A percentile compares a stretch with the other conserved stretches of the same genome.
These are phyloP conservation scores for Backusella luteola DNA, from an alignment of 192 early-diverging fungal genomes.

Conservation along the genomic window DNA sequence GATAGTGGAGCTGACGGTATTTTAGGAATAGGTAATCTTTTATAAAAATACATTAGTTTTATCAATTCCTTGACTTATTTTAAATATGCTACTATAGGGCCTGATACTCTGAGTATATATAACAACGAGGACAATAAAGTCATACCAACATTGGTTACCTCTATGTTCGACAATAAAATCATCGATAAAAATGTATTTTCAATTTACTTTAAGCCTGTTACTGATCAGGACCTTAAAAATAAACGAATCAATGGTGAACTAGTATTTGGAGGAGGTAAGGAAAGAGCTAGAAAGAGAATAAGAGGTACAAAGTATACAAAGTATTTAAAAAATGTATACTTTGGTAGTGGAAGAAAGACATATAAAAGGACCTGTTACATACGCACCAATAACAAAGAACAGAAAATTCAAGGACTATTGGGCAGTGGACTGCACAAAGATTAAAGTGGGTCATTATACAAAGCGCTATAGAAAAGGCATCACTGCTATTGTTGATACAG, in stretches of 20 bases:
- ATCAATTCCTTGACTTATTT: neutral
- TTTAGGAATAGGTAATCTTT: constrained; percentile 11
- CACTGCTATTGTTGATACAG: constrained; percentile 23
- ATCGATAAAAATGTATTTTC: constrained; percentile 31
- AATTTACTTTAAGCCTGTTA: constrained; percentile 24
- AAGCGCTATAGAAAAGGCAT: neutral
- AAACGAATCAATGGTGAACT: constrained; percentile 27
- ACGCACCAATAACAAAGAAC: constrained; percentile 11
- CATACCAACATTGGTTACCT: constrained; percentile 27
- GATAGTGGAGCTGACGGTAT: constrained; percentile 29
- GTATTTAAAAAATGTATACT: neutral
- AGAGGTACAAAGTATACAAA: neutral
- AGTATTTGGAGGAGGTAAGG: constrained; percentile 32
- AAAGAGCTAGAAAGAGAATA: neutral
- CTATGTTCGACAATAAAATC: constrained; percentile 20
- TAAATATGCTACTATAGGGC: neutral
- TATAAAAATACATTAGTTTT: neutral
- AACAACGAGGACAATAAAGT: constrained; percentile 19
- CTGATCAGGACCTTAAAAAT: neutral
- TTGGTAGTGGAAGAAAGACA: constrained; percentile 13
- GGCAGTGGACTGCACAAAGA: constrained; percentile 23
- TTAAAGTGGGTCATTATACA: constrained; percentile 10
- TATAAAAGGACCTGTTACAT: constrained; percentile 15
- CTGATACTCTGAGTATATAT: constrained; percentile 20
- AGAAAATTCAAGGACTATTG: constrained; percentile 26